Base-by-base conservation (phyloP, 768 basidiomycete species). In the Phlebiopsis flavidoalba region DNA sequence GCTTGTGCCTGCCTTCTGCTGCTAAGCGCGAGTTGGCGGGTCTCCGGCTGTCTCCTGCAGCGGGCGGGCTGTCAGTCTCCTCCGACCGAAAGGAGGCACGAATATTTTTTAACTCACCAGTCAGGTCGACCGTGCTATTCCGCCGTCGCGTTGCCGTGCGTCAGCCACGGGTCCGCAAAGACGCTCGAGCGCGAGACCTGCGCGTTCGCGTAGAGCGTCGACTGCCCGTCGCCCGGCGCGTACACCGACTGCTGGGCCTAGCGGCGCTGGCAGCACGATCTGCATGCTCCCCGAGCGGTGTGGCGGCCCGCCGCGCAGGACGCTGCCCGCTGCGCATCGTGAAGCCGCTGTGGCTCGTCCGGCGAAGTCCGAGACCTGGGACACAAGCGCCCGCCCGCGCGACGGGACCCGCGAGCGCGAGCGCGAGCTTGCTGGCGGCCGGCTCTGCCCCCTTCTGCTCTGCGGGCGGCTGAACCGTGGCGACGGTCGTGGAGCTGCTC, bases 191-290 rank as follows among this genome's bases (percentile, higher is more conserved):
- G 63, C 1, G 26, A n/a, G 12, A 40, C 7, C 31, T 33, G 51
- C 19, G 11, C 19, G 47, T 62, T 22, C 26, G 24, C 40, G 35
- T 46, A 47, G 26, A 31, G 26, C 48, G 35, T 31, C 24, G 60
- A 8, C 22, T 40, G 50, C 3, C 11, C 55, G 1, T 58, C 47
- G 14, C 22, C 26, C 15, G 58, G 57, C 14, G 61, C 64, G 60
- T 66, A 66, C 21, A 61, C 45, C 17, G 59, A 70, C 45, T 70
- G 69, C n/a, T 11, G 80, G 75, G 1, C 81, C 82, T 17, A 92
- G 79, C 1, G 88, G 89, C 0, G 81, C 71, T 0, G 90, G 90
- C 3, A 90, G 75, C 15, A 92, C 73, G 56, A 91, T 84, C 65
- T 89, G 83, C 57, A 91, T 79, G 68, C 78, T 86, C 60, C 82